Evolutionary conservation across 2,329 filamentous ascomycete species (phyloP), one percentile per base, ranked within the genome.

Genomic region (Ascochyta clinopodiicola): DNA sequence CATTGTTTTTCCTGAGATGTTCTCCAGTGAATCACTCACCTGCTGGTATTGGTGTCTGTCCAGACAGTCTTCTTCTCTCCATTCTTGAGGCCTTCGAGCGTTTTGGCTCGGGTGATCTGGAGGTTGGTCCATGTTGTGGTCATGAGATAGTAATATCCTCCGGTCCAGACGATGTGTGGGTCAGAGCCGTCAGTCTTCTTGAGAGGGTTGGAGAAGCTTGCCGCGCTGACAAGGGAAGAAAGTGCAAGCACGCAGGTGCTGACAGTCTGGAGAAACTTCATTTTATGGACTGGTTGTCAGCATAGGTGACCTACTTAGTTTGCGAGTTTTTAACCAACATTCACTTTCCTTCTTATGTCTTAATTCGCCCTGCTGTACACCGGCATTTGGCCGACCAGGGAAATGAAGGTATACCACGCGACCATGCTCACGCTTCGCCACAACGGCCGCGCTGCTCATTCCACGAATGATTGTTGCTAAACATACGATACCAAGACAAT

Each of bases 131-230:
- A 86, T 24, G 81, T 82, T 0, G 83, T 86, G 0, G 82, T 82
- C 60, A 84, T 79, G 25, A 86, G 73, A 58, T 86, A 85, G 70
- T 86, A 86, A 60, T 81, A 85, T 0, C 82, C 83, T 10, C 78
- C 80, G 0, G 76, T 76, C 49, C 79, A 85, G 1, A 80, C 79
- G 6, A 86, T 78, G 56, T 81, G 81, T 0, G 84, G 82, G 60
- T 86, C 83, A 19, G 78, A 80, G 8, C 84, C 82, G 34, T 81
- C 78, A 0, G 76, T 77, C 17, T 74, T 73, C 32, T 80, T 79
- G 45, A 86, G 76, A 0, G 83, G 82, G 56, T 86, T 86, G 31
- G 80, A 80, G 60, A 79, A 85, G 17, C 77, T 73, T 27, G 72
- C 71, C 25, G 72, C 72, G 38, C 62, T 62, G 34, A 63, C 70